Evolutionary conservation across 768 basidiomycete genomes (phyloP).

Genomic region (Udeniomyces megalosporus): DNA sequence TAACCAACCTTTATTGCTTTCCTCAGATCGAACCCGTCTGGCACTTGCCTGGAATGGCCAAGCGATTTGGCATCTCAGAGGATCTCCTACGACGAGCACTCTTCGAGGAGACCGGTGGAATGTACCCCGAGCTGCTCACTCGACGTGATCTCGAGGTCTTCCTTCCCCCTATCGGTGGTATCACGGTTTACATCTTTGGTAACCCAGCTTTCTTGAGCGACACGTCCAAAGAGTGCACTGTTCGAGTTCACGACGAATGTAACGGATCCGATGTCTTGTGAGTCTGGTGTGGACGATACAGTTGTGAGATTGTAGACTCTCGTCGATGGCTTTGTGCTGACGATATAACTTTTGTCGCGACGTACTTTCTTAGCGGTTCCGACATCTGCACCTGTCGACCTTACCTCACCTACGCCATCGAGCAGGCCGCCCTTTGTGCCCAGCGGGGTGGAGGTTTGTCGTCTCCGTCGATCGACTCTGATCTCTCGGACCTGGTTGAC

Average conservation of each 20-base stretch:
- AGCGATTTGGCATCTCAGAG: conserved; percentile 84
- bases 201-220: conserved; percentile 46
- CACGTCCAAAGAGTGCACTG: conserved; percentile 25
- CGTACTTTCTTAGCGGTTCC: conserved; percentile 6
- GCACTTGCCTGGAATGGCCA: conserved; percentile 85
- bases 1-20: too few species aligned
- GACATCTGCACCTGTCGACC: conserved; percentile 64
- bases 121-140: conserved; percentile 73
- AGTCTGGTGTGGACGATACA: too few species aligned
- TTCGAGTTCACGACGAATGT: conserved; percentile 64
- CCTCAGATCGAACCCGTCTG: conserved; percentile 74
- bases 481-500: too few species aligned
- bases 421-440: conserved; percentile 73
- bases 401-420: conserved; percentile 54
- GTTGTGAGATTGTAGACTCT: too few species aligned
- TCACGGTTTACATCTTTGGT: conserved; percentile 75
- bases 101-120: conserved; percentile 49
- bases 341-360: too few species aligned
- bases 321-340: too few species aligned
- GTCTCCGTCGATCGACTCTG: too few species aligned
- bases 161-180: conserved; percentile 79
- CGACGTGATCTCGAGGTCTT: conserved; percentile 90
- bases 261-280: conserved; percentile 86
- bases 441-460: conserved; percentile 47
- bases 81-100: conserved; percentile 68